Base-by-base conservation (phyloP, 192 early-diverging fungal genomes). In the Linnemannia hyalina region DNA sequence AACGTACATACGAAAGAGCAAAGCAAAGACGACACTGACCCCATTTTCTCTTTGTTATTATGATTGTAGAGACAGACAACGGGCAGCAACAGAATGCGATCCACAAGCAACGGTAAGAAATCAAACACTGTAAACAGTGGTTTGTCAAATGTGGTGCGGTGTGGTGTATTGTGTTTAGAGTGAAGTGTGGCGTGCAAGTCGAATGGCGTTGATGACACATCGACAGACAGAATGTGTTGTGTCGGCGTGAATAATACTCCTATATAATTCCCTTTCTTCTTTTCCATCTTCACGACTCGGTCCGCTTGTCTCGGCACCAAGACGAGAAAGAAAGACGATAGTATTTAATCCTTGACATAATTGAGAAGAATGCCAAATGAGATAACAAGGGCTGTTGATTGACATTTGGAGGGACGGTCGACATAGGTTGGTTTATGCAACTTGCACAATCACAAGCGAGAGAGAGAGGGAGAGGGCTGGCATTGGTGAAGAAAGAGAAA, bases 71-170 rank as follows among this genome's bases (percentile, higher is more conserved):
- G 20, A 70, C 38, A 29, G 20, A 32, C 40, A 40, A 32, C 46
- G 40, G 68, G 60, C 47, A 49, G 16, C 71, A 49, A 41, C 18
- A 23, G 42, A 44, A 41, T 38, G 73, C 73, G 73, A 57, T 74
- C 73, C 32, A 57, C 73, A 65, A 65, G 60, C 11, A 29, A 65
- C 60, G 60, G 60, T 65, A 65, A 65, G 60, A 65, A 26, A 65
- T 65, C 60, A 65, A 32, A 65, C 29, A 65, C 0, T 11, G 9
- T 9, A 13, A 0, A 65, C 29, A 65, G 29, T 15, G n/a, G 60
- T 32, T 52, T 52, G 49, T 6, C 20, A 16, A 18, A 18, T 52
- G 18, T 52, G 20, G 5, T 18, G 3, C 35, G 2, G 20, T 49
- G 49, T 18, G 47, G 3, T 52, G 49, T 52, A 5, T 15, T 20